Percentiles rank a stretch among this genome's conserved stretches.
These are phyloP conservation scores for Trichosporon coremiiforme DNA, from an alignment of 1,284 basidiomycete species.

Conservation along the genomic window DNA sequence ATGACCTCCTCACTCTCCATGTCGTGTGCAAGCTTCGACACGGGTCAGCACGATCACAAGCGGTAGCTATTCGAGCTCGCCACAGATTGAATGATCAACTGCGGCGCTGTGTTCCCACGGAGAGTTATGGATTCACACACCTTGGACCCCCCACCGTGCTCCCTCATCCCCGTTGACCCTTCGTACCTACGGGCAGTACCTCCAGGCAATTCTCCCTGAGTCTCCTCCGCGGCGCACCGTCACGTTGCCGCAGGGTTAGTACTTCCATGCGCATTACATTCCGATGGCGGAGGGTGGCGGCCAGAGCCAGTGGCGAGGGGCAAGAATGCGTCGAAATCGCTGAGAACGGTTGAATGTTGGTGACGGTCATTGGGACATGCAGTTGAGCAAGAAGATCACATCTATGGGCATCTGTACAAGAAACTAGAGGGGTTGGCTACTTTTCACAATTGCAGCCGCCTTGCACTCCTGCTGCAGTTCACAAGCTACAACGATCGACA, in stretches of 20 bases:
- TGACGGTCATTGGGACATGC: no score
- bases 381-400: constrained; percentile 3
- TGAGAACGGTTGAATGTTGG: no score
- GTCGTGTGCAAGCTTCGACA: neutral
- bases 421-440: neutral
- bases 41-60: neutral
- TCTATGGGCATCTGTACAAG: neutral
- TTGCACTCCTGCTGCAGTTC: neutral
- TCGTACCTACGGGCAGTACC: neutral
- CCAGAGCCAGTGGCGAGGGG: no score
- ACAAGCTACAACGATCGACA: neutral
- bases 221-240: neutral
- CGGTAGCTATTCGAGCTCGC: neutral
- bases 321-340: no score
- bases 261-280: neutral
- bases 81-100: neutral
- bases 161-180: neutral
- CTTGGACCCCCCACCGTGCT: neutral
- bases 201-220: neutral
- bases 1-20: no score
- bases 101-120: neutral
- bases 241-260: neutral
- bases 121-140: neutral
- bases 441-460: neutral
- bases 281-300: neutral